A percentile compares a stretch with the other conserved stretches of the same genome.
Evolutionary conservation across 2,329 filamentous ascomycete genomes (phyloP).

Genomic region (Hypoxylon rubiginosum): DNA sequence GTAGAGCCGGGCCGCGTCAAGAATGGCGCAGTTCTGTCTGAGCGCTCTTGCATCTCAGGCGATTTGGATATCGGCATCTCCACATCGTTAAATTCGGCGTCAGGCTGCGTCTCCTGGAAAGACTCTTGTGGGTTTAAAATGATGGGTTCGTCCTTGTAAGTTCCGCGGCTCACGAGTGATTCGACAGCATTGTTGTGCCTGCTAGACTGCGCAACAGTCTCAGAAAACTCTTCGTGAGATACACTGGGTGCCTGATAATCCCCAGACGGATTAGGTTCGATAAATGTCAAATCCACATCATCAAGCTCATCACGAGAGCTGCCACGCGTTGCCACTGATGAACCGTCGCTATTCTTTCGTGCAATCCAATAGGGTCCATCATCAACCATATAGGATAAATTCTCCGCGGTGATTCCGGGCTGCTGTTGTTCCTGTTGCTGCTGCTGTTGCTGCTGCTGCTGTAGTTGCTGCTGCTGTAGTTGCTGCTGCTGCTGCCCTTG

Average conservation of each 20-base stretch:
- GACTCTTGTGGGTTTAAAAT: not conserved
- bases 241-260: constrained; percentile 8
- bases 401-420: constrained; percentile 34
- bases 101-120: constrained; percentile 11
- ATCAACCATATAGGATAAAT: constrained; percentile 26
- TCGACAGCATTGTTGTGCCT: constrained; percentile 41
- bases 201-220: constrained; percentile 23
- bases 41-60: constrained; percentile 63
- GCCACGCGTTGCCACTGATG: constrained; percentile 50
- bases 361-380: constrained; percentile 35
- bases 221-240: constrained; percentile 27
- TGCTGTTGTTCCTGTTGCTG: constrained; percentile 21
- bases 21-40: constrained; percentile 46
- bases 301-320: constrained; percentile 45
- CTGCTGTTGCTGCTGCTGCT: constrained; percentile 27
- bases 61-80: constrained; percentile 41
- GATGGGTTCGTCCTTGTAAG: constrained; percentile 25
- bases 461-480: constrained; percentile 26
- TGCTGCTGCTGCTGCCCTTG: constrained; percentile 39
- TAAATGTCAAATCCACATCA: constrained; percentile 48
- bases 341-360: constrained; percentile 49
- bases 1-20: constrained; percentile 42
- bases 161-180: constrained; percentile 40
- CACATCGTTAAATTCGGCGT: constrained; percentile 43
- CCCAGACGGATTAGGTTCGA: constrained; percentile 21